Evolutionary conservation across 2,329 filamentous ascomycete species (phyloP).

Genomic region (Monilinia vaccinii-corymbosi): DNA sequence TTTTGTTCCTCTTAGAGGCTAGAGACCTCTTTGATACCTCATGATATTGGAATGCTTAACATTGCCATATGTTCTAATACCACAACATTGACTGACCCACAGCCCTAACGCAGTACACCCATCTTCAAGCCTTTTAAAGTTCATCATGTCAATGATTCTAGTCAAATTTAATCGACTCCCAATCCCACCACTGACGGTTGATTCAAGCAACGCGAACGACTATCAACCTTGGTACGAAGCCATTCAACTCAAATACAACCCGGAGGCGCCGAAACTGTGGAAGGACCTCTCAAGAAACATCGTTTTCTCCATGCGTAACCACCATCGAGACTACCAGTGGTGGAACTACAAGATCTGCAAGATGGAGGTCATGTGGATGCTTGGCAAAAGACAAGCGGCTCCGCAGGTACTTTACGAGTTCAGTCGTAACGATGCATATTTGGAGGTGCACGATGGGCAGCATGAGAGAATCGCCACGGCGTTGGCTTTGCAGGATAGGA

Average conservation of each 20-base stretch:
- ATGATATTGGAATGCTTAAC: background rate
- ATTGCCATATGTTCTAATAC: background rate
- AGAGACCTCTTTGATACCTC: background rate
- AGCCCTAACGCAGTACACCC: no score
- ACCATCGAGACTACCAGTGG: background rate
- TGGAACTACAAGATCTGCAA: background rate
- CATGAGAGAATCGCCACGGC: background rate
- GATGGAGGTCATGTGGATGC: background rate
- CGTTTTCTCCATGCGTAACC: background rate
- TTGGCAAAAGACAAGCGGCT: background rate
- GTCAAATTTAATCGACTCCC: background rate
- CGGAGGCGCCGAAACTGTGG: background rate
- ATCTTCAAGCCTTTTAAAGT: background rate
- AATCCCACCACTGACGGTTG: background rate
- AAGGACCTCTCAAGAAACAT: background rate
- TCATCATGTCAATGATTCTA: background rate
- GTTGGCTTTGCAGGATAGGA: background rate
- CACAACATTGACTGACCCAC: background rate
- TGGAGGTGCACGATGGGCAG: background rate
- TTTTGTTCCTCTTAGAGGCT: background rate
- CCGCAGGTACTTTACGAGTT: background rate
- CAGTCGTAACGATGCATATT: background rate
- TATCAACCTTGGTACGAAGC: background rate
- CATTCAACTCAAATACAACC: fast-evolving
- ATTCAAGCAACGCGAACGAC: background rate